phyloP scores from a whole-genome alignment of 768 basidiomycete species.

The Mycena epipterygia region DNA sequence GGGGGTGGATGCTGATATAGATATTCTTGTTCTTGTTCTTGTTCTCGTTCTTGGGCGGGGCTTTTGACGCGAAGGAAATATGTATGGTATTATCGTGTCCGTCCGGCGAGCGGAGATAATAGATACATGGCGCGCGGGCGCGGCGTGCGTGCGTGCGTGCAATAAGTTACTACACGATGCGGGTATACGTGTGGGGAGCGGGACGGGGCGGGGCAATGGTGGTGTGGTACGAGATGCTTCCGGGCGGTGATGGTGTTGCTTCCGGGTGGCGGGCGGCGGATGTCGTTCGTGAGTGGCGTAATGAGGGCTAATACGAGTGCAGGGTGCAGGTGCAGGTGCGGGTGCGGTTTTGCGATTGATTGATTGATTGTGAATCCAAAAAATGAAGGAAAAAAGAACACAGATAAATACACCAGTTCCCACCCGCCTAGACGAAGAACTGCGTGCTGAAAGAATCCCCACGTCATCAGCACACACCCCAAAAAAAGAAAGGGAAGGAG shows the following conservation, averaged over 20 bases:
- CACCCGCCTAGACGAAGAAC: slow-evolving; percentile 81
- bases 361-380: no score
- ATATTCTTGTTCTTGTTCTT: slow-evolving; percentile 14
- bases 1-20: slow-evolving; percentile 21
- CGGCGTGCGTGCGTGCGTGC: slow-evolving; percentile 18
- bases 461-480: no score
- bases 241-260: no score
- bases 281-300: slow-evolving; percentile 23
- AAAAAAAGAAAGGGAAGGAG: slow-evolving; percentile 19
- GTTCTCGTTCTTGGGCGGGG: neutral
- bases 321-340: slow-evolving; percentile 28
- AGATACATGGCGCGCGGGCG: no score
- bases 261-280: neutral
- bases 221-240: no score
- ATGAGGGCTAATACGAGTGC: no score
- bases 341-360: slow-evolving; percentile 37
- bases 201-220: neutral
- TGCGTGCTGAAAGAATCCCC: slow-evolving; percentile 71
- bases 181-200: slow-evolving; percentile 17
- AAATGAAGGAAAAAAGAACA: slow-evolving; percentile 24
- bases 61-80: no score
- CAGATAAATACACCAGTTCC: slow-evolving; percentile 35
- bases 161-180: slow-evolving; percentile 34
- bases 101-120: neutral
- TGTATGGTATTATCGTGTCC: slow-evolving; percentile 5